Percentiles rank a stretch among this genome's conserved stretches.
These are phyloP conservation scores for Grifola frondosa DNA, from an alignment of 1,284 basidiomycete genomes.

Conservation along the genomic window DNA sequence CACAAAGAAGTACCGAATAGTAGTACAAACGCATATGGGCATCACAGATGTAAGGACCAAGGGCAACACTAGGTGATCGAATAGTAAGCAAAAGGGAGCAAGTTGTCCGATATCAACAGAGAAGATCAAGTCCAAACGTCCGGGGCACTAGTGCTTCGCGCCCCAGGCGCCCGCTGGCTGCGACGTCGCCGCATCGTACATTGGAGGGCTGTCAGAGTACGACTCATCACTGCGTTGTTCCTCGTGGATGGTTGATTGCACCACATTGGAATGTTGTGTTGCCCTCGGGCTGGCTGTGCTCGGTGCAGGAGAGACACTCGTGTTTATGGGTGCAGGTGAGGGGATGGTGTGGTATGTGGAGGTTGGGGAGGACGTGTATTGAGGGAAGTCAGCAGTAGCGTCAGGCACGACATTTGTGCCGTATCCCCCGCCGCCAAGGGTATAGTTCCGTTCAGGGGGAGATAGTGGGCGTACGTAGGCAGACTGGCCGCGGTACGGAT, in stretches of 20 bases:
- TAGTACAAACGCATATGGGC: no score
- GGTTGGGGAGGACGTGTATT: conserved; percentile 20
- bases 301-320: conserved; percentile 10
- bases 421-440: conserved; percentile 58
- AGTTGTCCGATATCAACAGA: no score
- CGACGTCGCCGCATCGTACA: conserved; percentile 58
- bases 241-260: conserved; percentile 20
- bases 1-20: no score
- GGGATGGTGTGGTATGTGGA: conserved; percentile 19
- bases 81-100: neutral
- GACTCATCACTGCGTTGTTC: conserved; percentile 24
- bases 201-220: conserved; percentile 59
- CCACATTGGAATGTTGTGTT: conserved; percentile 13
- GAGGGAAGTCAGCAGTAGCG: conserved; percentile 13
- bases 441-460: conserved; percentile 51
- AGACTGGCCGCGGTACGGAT: conserved; percentile 30
- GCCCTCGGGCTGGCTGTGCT: conserved; percentile 8
- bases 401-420: conserved; percentile 45
- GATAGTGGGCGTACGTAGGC: conserved; percentile 28
- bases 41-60: no score
- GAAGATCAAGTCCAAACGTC: neutral
- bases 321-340: conserved; percentile 24
- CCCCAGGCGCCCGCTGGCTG: conserved; percentile 51
- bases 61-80: neutral
- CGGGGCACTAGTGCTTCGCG: conserved; percentile 33